phyloP scores from a whole-genome alignment of 306 rosid genomes.

The Glycine latifolia region DNA sequence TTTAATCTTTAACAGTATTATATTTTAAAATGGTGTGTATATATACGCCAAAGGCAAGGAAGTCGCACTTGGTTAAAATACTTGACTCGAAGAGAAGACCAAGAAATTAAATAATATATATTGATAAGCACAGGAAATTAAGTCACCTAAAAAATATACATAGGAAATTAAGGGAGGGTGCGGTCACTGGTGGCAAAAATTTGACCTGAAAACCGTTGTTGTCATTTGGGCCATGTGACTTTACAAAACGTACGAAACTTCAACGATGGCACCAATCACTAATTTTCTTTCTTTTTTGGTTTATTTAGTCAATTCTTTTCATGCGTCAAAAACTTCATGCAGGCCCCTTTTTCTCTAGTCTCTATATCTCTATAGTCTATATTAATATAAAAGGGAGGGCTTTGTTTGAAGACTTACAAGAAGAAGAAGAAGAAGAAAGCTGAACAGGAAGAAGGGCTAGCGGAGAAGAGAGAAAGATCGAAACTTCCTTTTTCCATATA shows the following conservation, averaged over 20 bases:
- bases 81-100: constrained; percentile 49
- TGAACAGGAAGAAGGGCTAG: not conserved
- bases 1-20: not conserved
- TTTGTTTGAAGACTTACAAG: constrained; percentile 30
- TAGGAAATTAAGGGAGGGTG: constrained; percentile 19
- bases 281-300: not conserved
- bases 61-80: constrained; percentile 44
- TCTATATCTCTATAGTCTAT: not conserved
- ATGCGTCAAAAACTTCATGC: constrained; percentile 71
- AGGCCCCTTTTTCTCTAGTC: constrained; percentile 45
- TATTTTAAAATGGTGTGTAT: not conserved
- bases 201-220: constrained; percentile 54
- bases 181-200: constrained; percentile 53
- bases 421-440: not conserved
- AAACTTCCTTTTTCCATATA: constrained; percentile 1
- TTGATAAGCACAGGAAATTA: not conserved
- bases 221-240: constrained; percentile 58
- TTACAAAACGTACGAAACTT: constrained; percentile 64
- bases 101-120: not conserved
- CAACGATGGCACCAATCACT: constrained; percentile 58
- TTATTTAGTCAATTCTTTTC: constrained; percentile 44
- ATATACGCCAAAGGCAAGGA: not conserved
- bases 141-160: too few relatives aligned
- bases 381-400: constrained; percentile 28
- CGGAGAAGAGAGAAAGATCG: not conserved